Base-by-base conservation (phyloP, 306 rosid species). In the Quercus robur region DNA sequence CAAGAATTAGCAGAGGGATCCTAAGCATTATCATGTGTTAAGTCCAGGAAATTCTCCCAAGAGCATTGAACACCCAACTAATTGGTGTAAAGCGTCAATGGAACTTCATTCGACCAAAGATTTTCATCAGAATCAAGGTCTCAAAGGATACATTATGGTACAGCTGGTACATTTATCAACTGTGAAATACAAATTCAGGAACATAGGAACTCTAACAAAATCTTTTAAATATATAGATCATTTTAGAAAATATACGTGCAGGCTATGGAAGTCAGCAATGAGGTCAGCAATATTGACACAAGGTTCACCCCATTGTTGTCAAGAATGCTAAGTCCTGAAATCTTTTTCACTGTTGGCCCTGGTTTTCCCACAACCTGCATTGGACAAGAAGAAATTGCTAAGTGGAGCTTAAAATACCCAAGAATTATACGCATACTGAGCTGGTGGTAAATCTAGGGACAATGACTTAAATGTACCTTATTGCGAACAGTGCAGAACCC, bases 261-360 rank as follows among this genome's bases (percentile, higher is more conserved):
- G 73, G 90, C 90, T 4, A 90, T 20, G 55, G 97, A 79, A 62
- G 97, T 89, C 75, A 91, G 77, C 74, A 90, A 25, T 33, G 94
- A 31, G 83, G 98, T 94, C 81, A 94, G 75, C 76, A 92, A 56
- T 77, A 94, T 73, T 0, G 98, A 91, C 41, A 91, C 95, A 46
- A 82, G 77, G 83, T 94, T 94, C 82, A 94, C 98, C 23, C 81
- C 97, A 75, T 94, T 94, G 87, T 94, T 94, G 90, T 92, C 98
- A 54, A 94, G 98, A 73, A 82, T 80, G 79, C 70, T 80, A 74
- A 84, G 77, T 74, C 98, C 97, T 19, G 98, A 92, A 78, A 92
- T 94, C 86, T 70, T 88, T 81, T 85, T 85, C 5, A 92, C 92
- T 0, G 97, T 88, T 77, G 97, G 94, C 77, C 94, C 97, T 70